Evolutionary conservation across 495 filamentous ascomycete genomes (phyloP).

Genomic region (Neurospora sp.): DNA sequence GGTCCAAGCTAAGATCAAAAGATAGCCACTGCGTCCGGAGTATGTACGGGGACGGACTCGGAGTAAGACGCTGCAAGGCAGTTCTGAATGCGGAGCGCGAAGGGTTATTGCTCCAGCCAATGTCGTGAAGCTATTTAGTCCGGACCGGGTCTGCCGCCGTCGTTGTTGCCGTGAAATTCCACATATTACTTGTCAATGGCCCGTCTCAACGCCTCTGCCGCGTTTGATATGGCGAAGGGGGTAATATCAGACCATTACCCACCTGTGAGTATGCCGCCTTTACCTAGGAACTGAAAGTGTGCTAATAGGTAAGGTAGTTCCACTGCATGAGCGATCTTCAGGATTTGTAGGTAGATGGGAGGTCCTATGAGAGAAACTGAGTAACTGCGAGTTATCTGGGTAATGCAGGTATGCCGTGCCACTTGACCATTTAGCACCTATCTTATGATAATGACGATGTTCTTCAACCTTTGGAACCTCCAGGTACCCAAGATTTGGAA

Average conservation of each 20-base stretch:
- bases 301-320: too few species aligned
- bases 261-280: neutral
- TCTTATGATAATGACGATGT: too few species aligned
- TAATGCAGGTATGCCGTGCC: too few species aligned
- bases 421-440: too few species aligned
- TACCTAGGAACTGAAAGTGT: too few species aligned
- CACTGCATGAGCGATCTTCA: too few species aligned
- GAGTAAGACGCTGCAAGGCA: neutral
- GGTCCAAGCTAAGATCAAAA: neutral
- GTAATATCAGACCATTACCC: neutral
- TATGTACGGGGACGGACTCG: neutral
- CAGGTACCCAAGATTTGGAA: too few species aligned
- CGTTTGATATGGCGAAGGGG: neutral
- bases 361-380: too few species aligned
- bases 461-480: too few species aligned
- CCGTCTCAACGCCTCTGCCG: neutral
- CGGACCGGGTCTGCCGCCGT: neutral
- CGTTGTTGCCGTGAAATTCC: neutral
- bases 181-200: neutral
- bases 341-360: too few species aligned
- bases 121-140: neutral
- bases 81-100: neutral
- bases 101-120: neutral
- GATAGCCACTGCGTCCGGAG: neutral
- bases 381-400: too few species aligned